These are phyloP conservation scores for Arthrinium puccinioides DNA, from an alignment of 2,329 filamentous ascomycete species.

Conservation along the genomic window DNA sequence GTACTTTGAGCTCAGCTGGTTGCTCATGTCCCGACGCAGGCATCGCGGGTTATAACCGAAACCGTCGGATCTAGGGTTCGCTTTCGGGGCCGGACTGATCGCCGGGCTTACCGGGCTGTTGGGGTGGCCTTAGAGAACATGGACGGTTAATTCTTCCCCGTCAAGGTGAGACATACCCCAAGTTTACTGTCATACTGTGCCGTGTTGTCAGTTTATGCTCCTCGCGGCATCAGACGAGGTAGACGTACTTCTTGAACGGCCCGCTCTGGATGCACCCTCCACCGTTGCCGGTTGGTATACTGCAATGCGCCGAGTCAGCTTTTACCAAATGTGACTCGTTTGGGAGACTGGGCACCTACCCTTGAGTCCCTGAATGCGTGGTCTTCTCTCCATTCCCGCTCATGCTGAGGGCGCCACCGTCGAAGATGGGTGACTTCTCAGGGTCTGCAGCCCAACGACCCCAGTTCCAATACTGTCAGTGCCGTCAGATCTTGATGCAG, in stretches of 20 bases:
- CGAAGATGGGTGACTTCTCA: conserved; percentile 36
- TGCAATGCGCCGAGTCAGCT: conserved; percentile 22
- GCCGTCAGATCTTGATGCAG: too few species aligned
- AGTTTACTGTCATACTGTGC: conserved; percentile 16
- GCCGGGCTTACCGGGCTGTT: conserved; percentile 11
- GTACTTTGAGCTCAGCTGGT: conserved; percentile 18
- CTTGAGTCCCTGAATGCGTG: conserved; percentile 6
- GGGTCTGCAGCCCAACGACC: conserved; percentile 29
- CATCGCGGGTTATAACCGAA: conserved; percentile 28
- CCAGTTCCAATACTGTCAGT: conserved; percentile 37
- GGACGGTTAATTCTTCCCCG: background rate
- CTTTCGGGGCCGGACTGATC: conserved; percentile 16
- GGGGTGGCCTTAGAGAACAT: conserved; percentile 5
- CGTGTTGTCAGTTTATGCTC: background rate
- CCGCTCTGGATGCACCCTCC: conserved; percentile 38
- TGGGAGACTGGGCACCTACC: too few species aligned
- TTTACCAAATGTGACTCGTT: too few species aligned
- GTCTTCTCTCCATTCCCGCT: conserved; percentile 29
- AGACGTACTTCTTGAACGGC: conserved; percentile 37
- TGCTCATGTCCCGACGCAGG: conserved; percentile 18
- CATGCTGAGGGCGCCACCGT: conserved; percentile 36
- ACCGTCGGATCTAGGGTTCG: conserved; percentile 24
- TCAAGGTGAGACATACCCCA: conserved; percentile 10
- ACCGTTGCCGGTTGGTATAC: conserved; percentile 21
- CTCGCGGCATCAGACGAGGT: conserved; percentile 1